These are phyloP conservation scores for Macrophomina phaseolina DNA, from an alignment of 2,329 filamentous ascomycete genomes.

Conservation along the genomic window DNA sequence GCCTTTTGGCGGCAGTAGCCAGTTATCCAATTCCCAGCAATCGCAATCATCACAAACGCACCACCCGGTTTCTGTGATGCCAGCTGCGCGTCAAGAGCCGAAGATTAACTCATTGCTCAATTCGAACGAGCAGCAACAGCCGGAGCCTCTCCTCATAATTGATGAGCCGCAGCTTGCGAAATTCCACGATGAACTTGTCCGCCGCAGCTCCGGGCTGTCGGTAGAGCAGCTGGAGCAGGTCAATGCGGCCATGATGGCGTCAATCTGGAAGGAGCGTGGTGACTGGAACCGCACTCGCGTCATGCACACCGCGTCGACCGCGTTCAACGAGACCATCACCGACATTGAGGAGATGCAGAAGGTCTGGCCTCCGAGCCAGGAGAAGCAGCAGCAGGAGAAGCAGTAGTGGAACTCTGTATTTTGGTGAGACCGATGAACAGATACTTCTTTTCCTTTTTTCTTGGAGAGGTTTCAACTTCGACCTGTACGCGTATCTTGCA, in stretches of 20 bases:
- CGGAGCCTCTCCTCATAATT: constrained; percentile 44
- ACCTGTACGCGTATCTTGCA: no score
- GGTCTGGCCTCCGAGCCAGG: constrained; percentile 50
- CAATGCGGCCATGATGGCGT: constrained; percentile 87
- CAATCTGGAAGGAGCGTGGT: constrained; percentile 78
- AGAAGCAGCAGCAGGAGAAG: constrained; percentile 31
- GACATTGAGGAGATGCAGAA: constrained; percentile 67
- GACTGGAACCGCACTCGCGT: constrained; percentile 86
- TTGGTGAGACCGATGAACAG: no score
- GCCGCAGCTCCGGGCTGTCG: constrained; percentile 74
- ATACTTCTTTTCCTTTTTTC: no score
- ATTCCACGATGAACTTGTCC: constrained; percentile 68
- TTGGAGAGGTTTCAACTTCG: no score
- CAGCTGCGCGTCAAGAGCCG: constrained; percentile 36
- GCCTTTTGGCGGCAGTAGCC: constrained; percentile 35
- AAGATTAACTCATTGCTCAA: constrained; percentile 52
- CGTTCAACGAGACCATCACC: constrained; percentile 76
- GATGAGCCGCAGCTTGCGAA: constrained; percentile 59
- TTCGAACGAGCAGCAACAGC: constrained; percentile 36
- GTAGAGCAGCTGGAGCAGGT: constrained; percentile 97
- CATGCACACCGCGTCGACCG: constrained; percentile 64
- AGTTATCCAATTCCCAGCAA: constrained; percentile 44
- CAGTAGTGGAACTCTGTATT: no score
- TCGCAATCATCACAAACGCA: constrained; percentile 44
- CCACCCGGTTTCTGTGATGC: constrained; percentile 28